Evolutionary conservation across 2,329 filamentous ascomycete genomes (phyloP), one percentile per base, ranked within the genome.

Genomic region (Fusarium sp.): DNA sequence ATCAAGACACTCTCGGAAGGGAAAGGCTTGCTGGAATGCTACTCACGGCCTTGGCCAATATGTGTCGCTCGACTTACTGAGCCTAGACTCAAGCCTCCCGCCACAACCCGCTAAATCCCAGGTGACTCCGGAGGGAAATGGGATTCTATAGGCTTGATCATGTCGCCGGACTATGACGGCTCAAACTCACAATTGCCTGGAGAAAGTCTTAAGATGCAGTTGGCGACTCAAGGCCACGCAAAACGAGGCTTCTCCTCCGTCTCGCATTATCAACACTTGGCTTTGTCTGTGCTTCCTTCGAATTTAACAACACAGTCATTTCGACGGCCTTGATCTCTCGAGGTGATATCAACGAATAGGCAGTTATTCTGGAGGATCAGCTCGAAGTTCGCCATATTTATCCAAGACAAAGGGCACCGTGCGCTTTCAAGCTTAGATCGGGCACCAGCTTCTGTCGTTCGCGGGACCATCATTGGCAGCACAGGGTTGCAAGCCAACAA

Each of bases 21-120:
- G 48, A 51, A 24, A 51, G 15, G 48, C 48, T 51, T 35, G 48
- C 75, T 78, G 74, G 76, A 78, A 78, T 78, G 76, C 39, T 68
- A 47, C n/a, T 50, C 59, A 47, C 64, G 48, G 57, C 64, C 56
- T 61, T 63, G 51, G 51, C 50, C 60, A 65, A 62, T 54, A 70
- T 72, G 62, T 61, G 59, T 72, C 64, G 59, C 60, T 58, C 62
- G 54, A 63, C 44, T 71, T 60, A 66, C 53, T 47, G 63, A 76
- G 76, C 73, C 76, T 72, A 75, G 76, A 77, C 76, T 72, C 69
- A 76, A 78, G 75, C 75, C 76, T 74, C 65, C 73, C 75, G 76
- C 76, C 76, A 78, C 76, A 63, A 39, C 48, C 70, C 73, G 65
- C 75, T 68, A 68, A 56, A 48, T 70, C 35, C 60, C 65, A 71